Evolutionary conservation across 495 filamentous ascomycete genomes (phyloP).

Genomic region (Pseudomonodictys pantanalensis): DNA sequence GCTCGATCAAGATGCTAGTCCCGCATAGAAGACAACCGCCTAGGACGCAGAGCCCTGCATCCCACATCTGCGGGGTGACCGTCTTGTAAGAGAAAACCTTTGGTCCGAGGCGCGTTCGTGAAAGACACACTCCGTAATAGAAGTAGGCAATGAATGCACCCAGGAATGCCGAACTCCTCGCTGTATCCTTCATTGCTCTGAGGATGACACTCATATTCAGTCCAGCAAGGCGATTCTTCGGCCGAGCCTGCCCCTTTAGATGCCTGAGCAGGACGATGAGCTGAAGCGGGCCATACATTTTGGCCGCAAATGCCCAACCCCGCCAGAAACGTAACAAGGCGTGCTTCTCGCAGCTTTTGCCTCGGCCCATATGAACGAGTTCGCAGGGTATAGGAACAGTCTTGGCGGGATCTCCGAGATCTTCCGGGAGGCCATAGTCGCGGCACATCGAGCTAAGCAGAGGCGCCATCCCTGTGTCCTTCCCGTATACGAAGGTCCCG

Average conservation of each 20-base stretch:
- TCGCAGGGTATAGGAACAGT: slow-evolving; percentile 80
- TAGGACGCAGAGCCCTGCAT: slow-evolving; percentile 70
- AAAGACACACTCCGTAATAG: slow-evolving; percentile 85
- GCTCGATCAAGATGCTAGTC: slow-evolving; percentile 79
- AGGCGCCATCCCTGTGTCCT: slow-evolving; percentile 69
- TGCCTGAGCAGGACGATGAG: slow-evolving; percentile 52
- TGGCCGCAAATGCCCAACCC: slow-evolving; percentile 72
- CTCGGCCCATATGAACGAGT: slow-evolving; percentile 80
- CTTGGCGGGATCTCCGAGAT: slow-evolving; percentile 73
- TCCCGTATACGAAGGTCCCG: slow-evolving; percentile 56
- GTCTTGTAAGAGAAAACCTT: slow-evolving; percentile 55
- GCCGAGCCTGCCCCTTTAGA: neutral
- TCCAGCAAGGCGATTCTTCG: slow-evolving; percentile 38
- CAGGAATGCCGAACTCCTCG: slow-evolving; percentile 77
- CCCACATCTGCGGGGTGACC: slow-evolving; percentile 58
- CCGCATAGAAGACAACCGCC: slow-evolving; percentile 77
- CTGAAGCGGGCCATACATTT: slow-evolving; percentile 79
- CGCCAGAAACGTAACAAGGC: slow-evolving; percentile 66
- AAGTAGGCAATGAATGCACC: slow-evolving; percentile 78
- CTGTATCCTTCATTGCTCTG: slow-evolving; percentile 58
- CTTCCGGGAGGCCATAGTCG: slow-evolving; percentile 65
- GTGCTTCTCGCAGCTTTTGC: slow-evolving; percentile 75
- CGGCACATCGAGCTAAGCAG: slow-evolving; percentile 72
- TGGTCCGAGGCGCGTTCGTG: slow-evolving; percentile 77
- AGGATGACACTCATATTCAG: slow-evolving; percentile 40